Percentiles rank a stretch among this genome's conserved stretches.
These are phyloP conservation scores for Candolleomyces efflorescens DNA, from an alignment of 768 basidiomycete species.

Conservation along the genomic window DNA sequence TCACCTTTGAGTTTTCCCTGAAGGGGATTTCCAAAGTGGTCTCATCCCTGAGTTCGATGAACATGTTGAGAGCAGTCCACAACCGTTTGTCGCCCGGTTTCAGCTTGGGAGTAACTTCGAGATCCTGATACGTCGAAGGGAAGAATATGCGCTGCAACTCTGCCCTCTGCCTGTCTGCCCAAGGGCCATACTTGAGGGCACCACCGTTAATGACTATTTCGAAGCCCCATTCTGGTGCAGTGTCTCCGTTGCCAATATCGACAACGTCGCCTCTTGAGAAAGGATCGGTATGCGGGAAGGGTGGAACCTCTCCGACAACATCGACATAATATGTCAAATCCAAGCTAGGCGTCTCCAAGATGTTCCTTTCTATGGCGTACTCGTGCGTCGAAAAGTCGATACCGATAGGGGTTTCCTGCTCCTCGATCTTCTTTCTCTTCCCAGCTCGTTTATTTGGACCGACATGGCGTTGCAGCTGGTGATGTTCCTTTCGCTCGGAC, in stretches of 20 bases:
- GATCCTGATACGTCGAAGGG: slow-evolving; percentile 70
- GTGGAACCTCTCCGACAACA: slow-evolving; percentile 72
- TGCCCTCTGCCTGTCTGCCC: slow-evolving; percentile 92
- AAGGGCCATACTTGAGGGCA: slow-evolving; percentile 82
- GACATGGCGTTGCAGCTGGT: slow-evolving; percentile 14
- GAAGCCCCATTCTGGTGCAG: slow-evolving; percentile 91
- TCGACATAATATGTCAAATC: slow-evolving; percentile 89
- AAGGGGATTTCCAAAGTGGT: slow-evolving; percentile 85
- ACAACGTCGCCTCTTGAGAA: slow-evolving; percentile 34
- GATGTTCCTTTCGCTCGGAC: slow-evolving; percentile 26
- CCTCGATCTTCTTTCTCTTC: slow-evolving; percentile 31
- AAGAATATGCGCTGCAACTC: slow-evolving; percentile 82
- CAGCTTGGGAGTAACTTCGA: slow-evolving; percentile 51
- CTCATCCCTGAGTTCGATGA: slow-evolving; percentile 74
- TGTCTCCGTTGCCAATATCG: slow-evolving; percentile 83
- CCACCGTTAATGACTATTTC: slow-evolving; percentile 81
- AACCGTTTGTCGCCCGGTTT: slow-evolving; percentile 75
- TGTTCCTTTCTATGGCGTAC: slow-evolving; percentile 83
- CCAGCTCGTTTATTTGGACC: slow-evolving; percentile 14
- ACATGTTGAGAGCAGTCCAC: slow-evolving; percentile 79
- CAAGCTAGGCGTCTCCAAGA: slow-evolving; percentile 72
- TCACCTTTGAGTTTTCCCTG: slow-evolving; percentile 84
- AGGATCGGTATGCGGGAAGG: slow-evolving; percentile 19
- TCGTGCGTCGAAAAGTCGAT: slow-evolving; percentile 58
- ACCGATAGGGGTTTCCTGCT: slow-evolving; percentile 54